Conservation (phyloP, 345 rosid genomes). For the Arabis alpina region DNA sequence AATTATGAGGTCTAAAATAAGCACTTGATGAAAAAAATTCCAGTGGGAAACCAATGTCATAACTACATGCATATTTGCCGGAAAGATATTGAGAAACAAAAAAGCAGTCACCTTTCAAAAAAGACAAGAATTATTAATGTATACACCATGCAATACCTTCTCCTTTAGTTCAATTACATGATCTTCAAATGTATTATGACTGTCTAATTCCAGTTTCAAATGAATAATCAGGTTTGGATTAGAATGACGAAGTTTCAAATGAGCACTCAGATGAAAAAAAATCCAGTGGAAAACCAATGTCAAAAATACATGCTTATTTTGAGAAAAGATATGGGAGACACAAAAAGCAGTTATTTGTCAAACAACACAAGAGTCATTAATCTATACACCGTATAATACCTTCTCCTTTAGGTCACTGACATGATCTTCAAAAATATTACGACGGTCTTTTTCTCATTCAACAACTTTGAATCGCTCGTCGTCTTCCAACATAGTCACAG, state of each 20-base stretch:
- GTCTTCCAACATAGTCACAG: slow-evolving; percentile 65
- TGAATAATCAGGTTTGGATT: too few species aligned
- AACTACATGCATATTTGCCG: not conserved
- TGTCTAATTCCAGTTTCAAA: too few species aligned
- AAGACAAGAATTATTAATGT: too few species aligned
- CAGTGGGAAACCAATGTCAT: too few species aligned
- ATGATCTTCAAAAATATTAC: slow-evolving; percentile 75
- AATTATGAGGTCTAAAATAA: slow-evolving; percentile 3
- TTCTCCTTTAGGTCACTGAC: slow-evolving; percentile 68
- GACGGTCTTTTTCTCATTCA: slow-evolving; percentile 91
- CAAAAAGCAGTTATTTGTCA: slow-evolving; percentile 22
- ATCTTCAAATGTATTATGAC: too few species aligned
- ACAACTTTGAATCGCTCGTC: slow-evolving; percentile 87
- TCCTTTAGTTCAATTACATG: too few species aligned
- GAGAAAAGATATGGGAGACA: slow-evolving; percentile 7
- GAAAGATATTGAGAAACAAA: too few species aligned
- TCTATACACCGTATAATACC: slow-evolving; percentile 47
- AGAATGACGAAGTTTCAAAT: slow-evolving; percentile 2
- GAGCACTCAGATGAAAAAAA: slow-evolving; percentile 3
- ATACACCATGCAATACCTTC: too few species aligned
- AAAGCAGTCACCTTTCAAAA: too few species aligned
- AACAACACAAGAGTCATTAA: slow-evolving; percentile 19
- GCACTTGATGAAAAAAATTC: not conserved
- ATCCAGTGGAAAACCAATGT: too few species aligned
- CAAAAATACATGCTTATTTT: slow-evolving; percentile 4